phyloP scores from a whole-genome alignment of 2,329 filamentous ascomycete species.

The Sporothrix mexicana region DNA sequence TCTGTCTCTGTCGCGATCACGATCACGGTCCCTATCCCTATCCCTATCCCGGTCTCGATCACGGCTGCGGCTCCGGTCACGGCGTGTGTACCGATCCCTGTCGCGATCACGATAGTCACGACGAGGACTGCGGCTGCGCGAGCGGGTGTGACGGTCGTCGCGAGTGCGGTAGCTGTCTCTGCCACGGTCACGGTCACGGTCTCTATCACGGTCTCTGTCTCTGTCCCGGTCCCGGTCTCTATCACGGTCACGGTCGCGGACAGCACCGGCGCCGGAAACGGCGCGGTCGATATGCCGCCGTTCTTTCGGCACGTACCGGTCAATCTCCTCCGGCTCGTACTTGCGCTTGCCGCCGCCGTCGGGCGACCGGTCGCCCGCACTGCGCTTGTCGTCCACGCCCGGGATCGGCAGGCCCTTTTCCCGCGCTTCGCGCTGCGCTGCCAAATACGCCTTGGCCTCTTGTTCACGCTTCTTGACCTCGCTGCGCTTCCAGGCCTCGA shows the following conservation, averaged over 20 bases:
- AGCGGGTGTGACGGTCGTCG: conserved; percentile 30
- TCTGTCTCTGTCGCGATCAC: conserved; percentile 40
- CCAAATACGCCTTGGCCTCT: conserved; percentile 68
- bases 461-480: conserved; percentile 67
- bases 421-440: conserved; percentile 65
- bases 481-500: conserved; percentile 64
- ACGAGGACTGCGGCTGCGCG: conserved; percentile 31
- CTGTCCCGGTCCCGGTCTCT: conserved; percentile 45
- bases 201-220: conserved; percentile 41
- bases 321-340: conserved; percentile 51
- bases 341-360: conserved; percentile 51
- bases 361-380: conserved; percentile 49
- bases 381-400: conserved; percentile 60
- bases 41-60: conserved; percentile 35
- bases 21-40: conserved; percentile 43
- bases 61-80: conserved; percentile 38
- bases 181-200: conserved; percentile 36
- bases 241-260: conserved; percentile 40
- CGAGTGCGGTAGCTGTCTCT: conserved; percentile 37
- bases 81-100: conserved; percentile 36
- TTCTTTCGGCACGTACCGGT: conserved; percentile 56
- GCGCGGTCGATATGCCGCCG: conserved; percentile 46
- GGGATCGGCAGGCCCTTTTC: conserved; percentile 64
- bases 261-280: conserved; percentile 34
- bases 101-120: conserved; percentile 42